Percentiles rank a stretch among this genome's conserved stretches.
These are phyloP conservation scores for Solanum rostratum DNA, from an alignment of 257 asterid genomes.

Conservation along the genomic window DNA sequence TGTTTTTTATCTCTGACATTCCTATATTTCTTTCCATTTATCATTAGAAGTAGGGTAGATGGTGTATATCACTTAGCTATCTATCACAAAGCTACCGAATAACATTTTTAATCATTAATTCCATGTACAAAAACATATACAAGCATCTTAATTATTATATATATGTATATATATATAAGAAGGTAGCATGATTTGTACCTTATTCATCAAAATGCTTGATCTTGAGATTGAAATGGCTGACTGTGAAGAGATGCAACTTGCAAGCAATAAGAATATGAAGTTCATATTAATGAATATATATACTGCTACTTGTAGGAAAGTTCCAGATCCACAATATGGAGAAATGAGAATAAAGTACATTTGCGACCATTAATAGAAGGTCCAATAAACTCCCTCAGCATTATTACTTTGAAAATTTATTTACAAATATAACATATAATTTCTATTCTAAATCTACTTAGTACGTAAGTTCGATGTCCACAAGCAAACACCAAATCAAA, in stretches of 20 bases:
- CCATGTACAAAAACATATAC: not conserved
- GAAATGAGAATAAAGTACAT: not conserved
- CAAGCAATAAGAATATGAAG: no score
- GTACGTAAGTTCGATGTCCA: not conserved
- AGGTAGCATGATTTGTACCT: no score
- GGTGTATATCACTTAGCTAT: not conserved
- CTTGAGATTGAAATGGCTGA: no score
- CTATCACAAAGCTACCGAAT: not conserved
- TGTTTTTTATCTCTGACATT: no score
- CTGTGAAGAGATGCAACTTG: no score
- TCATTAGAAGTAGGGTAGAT: not conserved
- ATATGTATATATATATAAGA: no score
- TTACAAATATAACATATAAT: no score
- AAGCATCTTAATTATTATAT: not conserved
- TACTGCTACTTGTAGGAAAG: not conserved
- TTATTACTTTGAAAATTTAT: no score
- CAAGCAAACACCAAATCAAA: not conserved
- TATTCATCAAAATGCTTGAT: no score
- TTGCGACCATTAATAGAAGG: not conserved
- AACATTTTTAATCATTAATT: not conserved
- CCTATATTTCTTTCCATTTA: not conserved
- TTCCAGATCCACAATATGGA: not conserved
- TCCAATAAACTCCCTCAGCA: not conserved
- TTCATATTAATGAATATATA: no score
- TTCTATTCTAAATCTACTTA: not conserved